Evolutionary conservation across 1,139 yeast species (phyloP), one percentile per base, ranked within the genome.

Genomic region (Petasospora rhodanensis): DNA sequence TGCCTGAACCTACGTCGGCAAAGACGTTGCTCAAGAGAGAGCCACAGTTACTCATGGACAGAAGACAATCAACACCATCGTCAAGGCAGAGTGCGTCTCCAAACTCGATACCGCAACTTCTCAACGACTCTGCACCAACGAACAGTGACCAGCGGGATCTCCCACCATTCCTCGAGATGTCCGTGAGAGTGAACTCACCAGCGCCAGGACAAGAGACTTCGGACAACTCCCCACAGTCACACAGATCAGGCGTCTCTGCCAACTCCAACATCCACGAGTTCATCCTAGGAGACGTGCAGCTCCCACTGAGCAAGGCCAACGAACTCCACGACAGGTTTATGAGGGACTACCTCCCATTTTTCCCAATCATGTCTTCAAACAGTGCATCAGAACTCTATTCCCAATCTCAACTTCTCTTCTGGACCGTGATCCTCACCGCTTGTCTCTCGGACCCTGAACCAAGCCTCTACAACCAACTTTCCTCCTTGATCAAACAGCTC

Each of bases 341-440:
- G 48, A 61, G 63, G 5, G 73, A 78, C 39, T 81, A 79, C 49
- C 62, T 84, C 18, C 94, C 95, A 1, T 82, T 70, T 49, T 66
- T 87, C 45, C 96, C 96, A 2, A 82, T 89, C 8, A 66, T 87
- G 51, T 71, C 78, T 24, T 76, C 94, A 0, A 64, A 70, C 34
- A 71, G 76, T 30, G 93, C 95, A 2, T 72, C 79, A 0, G 94
- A 83, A 53, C 68, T 87, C 23, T 85, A 85, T 56, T 73, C 82
- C 17, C 91, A 83, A 53, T 82, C 95, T 1, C 93, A 84, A 53
- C 63, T 87, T 18, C 64, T 89, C 28, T 89, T 89, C 55, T 89
- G 97, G 97, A 74, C 94, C 0, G 91, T 87, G 1, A 82, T 85
- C 62, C 64, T 85, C 28, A 86, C 95, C 0, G 94, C 96, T 0